Evolutionary conservation across 2,329 filamentous ascomycete species (phyloP), one percentile per base, ranked within the genome.

Genomic region (Talaromyces rugulosus): DNA sequence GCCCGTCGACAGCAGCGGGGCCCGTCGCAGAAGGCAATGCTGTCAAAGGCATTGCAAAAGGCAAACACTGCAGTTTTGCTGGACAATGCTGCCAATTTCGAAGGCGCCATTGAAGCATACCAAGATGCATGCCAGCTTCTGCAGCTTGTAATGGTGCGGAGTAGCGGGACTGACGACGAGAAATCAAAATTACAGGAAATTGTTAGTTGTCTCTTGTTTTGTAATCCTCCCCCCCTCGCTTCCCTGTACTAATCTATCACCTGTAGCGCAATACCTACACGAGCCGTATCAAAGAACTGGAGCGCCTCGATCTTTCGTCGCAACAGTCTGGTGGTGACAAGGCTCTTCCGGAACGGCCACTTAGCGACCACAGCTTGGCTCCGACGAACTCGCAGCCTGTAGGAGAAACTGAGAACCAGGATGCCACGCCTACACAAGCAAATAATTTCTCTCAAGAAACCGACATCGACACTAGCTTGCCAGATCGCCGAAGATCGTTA

Each of bases 81-180:
- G 47, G 95, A 99, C 77, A 98, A 97, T 83, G 92, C 92, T 14
- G 91, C 95, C 70, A 96, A 98, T 71, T 94, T 95, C 65, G 91
- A 94, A 73, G 92, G 91, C 47, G 95, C 95, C 18, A 88, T 96
- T 72, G 87, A 92, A 70, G 92, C 94, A 14, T 99, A 99, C 73
- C 83, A 85, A 11, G 95, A 99, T 77, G 95, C 96, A 4, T 99
- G 95, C 72, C 85, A 88, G 60, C 81, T 99, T 63, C 80, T 99
- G 60, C 89, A 94, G 67, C 88, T 96, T 70, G 95, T 99, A 4
- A 89, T 99, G 79, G 80, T 88, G 62, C 87, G 91, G 69, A 97
- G 92, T 62, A 88, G 88, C 11, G 91, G 89, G 6, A 88, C 93
- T 36, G 92, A 96, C 59, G 95, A 99, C 71, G 88, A 89, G 74